Base-by-base conservation (phyloP, 352 stramenopile species). In the Globisporangium radiosum region DNA sequence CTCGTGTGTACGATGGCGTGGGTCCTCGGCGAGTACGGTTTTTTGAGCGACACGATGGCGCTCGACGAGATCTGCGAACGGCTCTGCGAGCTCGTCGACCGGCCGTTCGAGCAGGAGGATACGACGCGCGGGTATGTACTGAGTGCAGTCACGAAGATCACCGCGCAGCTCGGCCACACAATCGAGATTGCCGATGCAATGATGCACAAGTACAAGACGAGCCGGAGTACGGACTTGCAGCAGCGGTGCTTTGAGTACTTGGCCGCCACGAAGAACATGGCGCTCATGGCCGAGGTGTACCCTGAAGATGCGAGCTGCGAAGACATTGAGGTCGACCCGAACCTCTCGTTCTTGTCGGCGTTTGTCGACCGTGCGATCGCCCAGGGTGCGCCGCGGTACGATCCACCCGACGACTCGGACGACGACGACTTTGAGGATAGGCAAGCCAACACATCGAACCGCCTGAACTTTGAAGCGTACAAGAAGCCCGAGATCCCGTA, bases 241-340 rank as follows among this genome's bases (percentile, higher is more conserved):
- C 96, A 98, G 75, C 94, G 97, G n/a, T 99, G 96, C 74, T 94
- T 98, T 57, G 97, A 99, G 85, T 99, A 99, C 68, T 77, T 98
- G 14, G 86, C 84, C 6, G 80, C 99, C 42, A 88, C 97, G 44
- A 97, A 96, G 60, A 91, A 95, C 58, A 86, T 95, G 42, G 72
- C 73, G 14, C 65, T 98, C 3, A 92, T 99, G 74, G 76, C 72
- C 4, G 91, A 92, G 45, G 80, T 92, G 3, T 97, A 99, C 56
- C 97, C 97, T n/a, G 94, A 99, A 52, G 97, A 99, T 78, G 96
- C 97, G 4, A 97, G 86, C 67, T 97, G 88, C 54, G 89, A 96
- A 57, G 92, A 97, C 59, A 85, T 99, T 56, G 88, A 98, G 42
- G 92, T 98, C 5, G 97, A 99, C 71, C 77, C 91, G 37, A 97